phyloP scores from a whole-genome alignment of 2,329 filamentous ascomycete species.

The Venturia carpophila region DNA sequence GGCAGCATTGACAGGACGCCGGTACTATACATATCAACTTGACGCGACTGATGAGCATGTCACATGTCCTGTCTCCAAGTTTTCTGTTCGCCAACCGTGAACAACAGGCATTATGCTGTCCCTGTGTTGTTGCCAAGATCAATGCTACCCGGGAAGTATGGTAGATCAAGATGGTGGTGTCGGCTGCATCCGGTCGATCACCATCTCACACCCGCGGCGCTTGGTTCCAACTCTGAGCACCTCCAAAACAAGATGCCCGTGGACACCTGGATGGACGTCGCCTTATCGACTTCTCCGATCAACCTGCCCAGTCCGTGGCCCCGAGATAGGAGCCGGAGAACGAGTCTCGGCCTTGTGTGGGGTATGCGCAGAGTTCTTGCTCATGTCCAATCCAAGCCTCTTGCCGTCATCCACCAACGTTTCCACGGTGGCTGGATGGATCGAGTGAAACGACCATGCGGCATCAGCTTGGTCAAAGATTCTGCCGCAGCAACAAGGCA shows the following conservation, averaged over 20 bases:
- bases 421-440: neutral
- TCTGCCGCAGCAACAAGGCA: neutral
- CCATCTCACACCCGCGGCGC: neutral
- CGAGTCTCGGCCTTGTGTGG: neutral
- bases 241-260: neutral
- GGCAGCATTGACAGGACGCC: too few species aligned
- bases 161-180: too few species aligned
- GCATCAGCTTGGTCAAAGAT: neutral
- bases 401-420: neutral
- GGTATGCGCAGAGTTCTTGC: neutral
- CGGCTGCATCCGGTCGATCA: constrained; percentile 3
- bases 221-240: neutral
- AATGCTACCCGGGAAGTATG: neutral
- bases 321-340: neutral
- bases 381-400: neutral
- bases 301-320: neutral
- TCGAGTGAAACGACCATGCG: neutral
- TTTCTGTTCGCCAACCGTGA: too few species aligned
- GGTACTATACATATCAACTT: too few species aligned
- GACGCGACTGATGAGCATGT: too few species aligned
- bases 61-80: too few species aligned
- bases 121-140: neutral
- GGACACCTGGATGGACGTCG: too few species aligned
- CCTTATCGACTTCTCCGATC: neutral
- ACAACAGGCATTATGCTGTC: too few species aligned